Conservation (phyloP, 805 yeast genomes). For the Saturnispora diversa region DNA sequence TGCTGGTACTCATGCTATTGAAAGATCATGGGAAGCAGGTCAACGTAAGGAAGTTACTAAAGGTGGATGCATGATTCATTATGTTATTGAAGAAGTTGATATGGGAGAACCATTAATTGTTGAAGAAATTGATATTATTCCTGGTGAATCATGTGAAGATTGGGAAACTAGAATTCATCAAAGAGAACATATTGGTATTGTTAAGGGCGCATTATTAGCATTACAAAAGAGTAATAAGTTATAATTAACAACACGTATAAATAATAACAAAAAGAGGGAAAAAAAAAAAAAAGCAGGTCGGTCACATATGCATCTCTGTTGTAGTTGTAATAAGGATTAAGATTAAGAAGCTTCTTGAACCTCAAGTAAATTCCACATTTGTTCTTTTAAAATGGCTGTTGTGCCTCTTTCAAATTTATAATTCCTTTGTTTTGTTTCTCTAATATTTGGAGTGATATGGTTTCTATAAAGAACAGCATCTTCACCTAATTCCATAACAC, state of each 20-base stretch:
- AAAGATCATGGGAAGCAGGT: slow-evolving; percentile 92
- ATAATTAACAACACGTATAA: neutral
- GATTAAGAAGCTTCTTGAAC: slow-evolving; percentile 48
- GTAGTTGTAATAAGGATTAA: too few relatives aligned
- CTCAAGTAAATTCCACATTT: slow-evolving; percentile 56
- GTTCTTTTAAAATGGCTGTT: slow-evolving; percentile 73
- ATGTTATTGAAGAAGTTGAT: slow-evolving; percentile 94
- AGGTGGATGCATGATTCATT: slow-evolving; percentile 95
- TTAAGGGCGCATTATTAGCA: slow-evolving; percentile 75
- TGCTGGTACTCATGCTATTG: slow-evolving; percentile 96
- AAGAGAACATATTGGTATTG: slow-evolving; percentile 85
- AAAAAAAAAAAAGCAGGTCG: neutral
- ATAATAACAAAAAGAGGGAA: neutral
- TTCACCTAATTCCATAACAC: slow-evolving; percentile 91
- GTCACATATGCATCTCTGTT: too few relatives aligned
- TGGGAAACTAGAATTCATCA: slow-evolving; percentile 80
- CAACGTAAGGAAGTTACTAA: slow-evolving; percentile 66
- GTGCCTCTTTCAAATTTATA: slow-evolving; percentile 90
- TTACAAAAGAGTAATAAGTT: slow-evolving; percentile 27
- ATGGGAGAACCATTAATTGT: slow-evolving; percentile 85
- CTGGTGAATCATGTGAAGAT: slow-evolving; percentile 67
- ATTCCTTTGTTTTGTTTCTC: slow-evolving; percentile 71
- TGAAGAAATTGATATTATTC: slow-evolving; percentile 60
- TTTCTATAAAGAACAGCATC: slow-evolving; percentile 82
- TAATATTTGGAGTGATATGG: slow-evolving; percentile 82